Conservation (phyloP, 163 green algal species). For the Prototheca wickerhamii region DNA sequence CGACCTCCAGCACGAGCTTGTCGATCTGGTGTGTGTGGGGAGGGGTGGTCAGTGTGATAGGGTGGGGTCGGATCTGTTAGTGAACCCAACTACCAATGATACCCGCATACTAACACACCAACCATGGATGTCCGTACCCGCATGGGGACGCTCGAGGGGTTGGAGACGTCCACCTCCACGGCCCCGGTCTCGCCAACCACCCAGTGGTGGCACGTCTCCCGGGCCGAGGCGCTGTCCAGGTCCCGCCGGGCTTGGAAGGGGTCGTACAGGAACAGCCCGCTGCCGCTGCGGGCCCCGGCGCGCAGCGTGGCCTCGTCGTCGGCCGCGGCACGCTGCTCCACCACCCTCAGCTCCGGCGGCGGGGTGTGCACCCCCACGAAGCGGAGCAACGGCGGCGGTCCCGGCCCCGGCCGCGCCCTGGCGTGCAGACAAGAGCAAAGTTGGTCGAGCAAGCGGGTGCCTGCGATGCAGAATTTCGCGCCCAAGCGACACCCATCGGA, state of each 20-base stretch:
- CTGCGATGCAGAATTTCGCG: too few species aligned
- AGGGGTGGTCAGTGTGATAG: background rate
- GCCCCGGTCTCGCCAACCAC: conserved; percentile 38
- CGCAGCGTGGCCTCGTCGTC: background rate
- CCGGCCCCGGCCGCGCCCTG: conserved; percentile 9
- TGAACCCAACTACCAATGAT: too few species aligned
- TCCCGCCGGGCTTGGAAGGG: conserved; percentile 37
- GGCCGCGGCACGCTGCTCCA: background rate
- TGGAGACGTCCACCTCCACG: conserved; percentile 64
- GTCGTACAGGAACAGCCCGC: conserved; percentile 69
- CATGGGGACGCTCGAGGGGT: conserved; percentile 50
- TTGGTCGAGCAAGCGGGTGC: too few species aligned
- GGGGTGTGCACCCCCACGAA: conserved; percentile 14
- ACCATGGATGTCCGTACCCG: conserved; percentile 22
- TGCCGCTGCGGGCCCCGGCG: background rate
- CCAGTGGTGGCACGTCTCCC: conserved; percentile 27
- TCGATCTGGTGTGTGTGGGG: conserved; percentile 7
- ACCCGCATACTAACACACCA: too few species aligned
- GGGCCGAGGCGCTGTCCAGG: background rate
- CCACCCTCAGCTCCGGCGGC: conserved; percentile 15
- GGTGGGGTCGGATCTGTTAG: background rate
- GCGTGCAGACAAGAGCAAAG: background rate
- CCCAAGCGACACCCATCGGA: too few species aligned
- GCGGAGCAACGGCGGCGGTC: conserved; percentile 37
- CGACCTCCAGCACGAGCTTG: conserved; percentile 29